These are phyloP conservation scores for Globisporangium perplexum DNA, from an alignment of 352 stramenopile species.

Conservation along the genomic window DNA sequence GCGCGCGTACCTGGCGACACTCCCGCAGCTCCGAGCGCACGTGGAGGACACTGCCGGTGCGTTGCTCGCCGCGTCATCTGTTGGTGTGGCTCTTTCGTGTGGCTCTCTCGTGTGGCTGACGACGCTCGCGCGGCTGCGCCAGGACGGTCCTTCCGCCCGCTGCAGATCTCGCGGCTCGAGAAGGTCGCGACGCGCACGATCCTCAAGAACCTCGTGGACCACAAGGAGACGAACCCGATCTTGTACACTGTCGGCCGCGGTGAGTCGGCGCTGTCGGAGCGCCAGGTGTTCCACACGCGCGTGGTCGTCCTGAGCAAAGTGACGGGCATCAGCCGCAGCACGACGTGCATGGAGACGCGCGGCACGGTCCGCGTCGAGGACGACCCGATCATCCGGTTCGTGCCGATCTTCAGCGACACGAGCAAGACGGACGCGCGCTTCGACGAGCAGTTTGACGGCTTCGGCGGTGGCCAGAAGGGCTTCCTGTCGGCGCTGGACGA, in stretches of 20 bases:
- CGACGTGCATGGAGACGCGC: conserved; percentile 50
- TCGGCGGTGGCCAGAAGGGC: conserved; percentile 25
- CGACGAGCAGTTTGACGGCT: conserved; percentile 25
- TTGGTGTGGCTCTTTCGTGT: too few relatives aligned
- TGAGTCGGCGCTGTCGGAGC: conserved; percentile 31
- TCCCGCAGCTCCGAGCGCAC: conserved; percentile 23
- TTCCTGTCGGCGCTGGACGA: conserved; percentile 50
- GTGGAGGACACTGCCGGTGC: conserved; percentile 10
- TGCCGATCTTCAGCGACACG: conserved; percentile 42
- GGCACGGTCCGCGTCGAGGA: conserved; percentile 58
- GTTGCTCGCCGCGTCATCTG: neutral
- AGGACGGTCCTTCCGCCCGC: conserved; percentile 12
- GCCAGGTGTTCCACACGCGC: conserved; percentile 21
- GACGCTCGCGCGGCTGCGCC: too few relatives aligned
- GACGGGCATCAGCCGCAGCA: conserved; percentile 43
- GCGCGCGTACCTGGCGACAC: conserved; percentile 25
- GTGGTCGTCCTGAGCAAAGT: conserved; percentile 42
- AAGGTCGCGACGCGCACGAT: conserved; percentile 39
- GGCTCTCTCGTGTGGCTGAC: too few relatives aligned
- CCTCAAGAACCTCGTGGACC: conserved; percentile 24
- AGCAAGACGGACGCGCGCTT: conserved; percentile 20
- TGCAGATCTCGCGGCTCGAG: conserved; percentile 37
- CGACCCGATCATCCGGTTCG: conserved; percentile 79
- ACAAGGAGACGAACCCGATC: conserved; percentile 13
- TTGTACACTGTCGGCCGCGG: conserved; percentile 42